Conservation (phyloP, 257 asterid genomes). For the Phtheirospermum japonicum region DNA sequence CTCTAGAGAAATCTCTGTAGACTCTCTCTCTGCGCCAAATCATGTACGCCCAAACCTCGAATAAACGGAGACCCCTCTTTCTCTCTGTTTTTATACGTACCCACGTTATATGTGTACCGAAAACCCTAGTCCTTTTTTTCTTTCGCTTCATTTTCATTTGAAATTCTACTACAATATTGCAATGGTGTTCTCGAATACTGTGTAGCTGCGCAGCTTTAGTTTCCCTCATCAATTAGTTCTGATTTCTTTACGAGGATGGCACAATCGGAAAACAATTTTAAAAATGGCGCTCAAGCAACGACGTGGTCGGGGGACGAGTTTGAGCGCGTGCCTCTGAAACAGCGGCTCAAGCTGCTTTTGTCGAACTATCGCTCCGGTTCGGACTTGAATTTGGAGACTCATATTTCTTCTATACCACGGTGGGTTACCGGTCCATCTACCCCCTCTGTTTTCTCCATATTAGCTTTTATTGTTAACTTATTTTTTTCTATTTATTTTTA, state of each 20-base stretch:
- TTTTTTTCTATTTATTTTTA: background rate
- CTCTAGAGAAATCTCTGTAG: too few species aligned
- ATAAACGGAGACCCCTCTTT: background rate
- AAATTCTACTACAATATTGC: background rate
- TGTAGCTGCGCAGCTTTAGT: slow-evolving; percentile 3
- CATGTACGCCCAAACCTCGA: too few species aligned
- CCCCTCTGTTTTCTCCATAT: too few species aligned
- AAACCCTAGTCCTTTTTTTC: slow-evolving; percentile 28
- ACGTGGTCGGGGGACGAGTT: slow-evolving; percentile 42
- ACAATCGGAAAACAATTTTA: slow-evolving; percentile 27
- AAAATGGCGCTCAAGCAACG: slow-evolving; percentile 23
- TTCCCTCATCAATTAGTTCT: background rate
- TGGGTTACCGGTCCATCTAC: slow-evolving; percentile 9
- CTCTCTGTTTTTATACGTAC: background rate
- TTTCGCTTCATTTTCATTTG: background rate
- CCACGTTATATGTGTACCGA: slow-evolving; percentile 1
- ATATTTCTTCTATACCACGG: slow-evolving; percentile 19
- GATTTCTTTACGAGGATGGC: slow-evolving; percentile 26
- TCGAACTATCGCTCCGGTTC: slow-evolving; percentile 34
- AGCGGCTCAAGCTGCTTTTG: slow-evolving; percentile 59
- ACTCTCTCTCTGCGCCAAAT: too few species aligned
- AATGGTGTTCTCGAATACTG: background rate
- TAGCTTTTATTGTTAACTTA: too few species aligned
- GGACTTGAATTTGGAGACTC: slow-evolving; percentile 23
- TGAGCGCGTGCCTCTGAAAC: slow-evolving; percentile 66